phyloP scores from a whole-genome alignment of 371 early-diverging fungal species.

The Saksenaea vasiformis region DNA sequence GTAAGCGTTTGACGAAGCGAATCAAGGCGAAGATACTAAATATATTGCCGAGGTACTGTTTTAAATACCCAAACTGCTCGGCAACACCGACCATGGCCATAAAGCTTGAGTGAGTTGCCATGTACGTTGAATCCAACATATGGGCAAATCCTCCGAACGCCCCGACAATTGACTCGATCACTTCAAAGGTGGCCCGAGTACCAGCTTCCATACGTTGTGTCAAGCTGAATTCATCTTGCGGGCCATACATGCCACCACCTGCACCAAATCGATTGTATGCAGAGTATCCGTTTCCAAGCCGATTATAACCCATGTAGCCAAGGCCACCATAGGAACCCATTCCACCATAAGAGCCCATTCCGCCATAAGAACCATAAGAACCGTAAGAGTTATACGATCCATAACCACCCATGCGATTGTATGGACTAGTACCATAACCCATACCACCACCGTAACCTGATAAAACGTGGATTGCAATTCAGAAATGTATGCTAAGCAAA shows the following conservation, averaged over 20 bases:
- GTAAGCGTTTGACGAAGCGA: constrained; percentile 61
- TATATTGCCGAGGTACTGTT: constrained; percentile 79
- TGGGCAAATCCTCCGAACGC: constrained; percentile 96
- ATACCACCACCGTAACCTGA: constrained; percentile 23
- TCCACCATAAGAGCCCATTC: constrained; percentile 31
- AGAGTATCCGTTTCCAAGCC: constrained; percentile 49
- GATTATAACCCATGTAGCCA: constrained; percentile 9
- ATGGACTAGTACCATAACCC: constrained; percentile 29
- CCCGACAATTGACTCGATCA: constrained; percentile 88
- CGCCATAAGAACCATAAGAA: constrained; percentile 28
- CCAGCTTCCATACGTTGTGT: constrained; percentile 83
- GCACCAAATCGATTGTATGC: constrained; percentile 46
- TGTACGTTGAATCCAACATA: constrained; percentile 95
- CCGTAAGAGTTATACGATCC: constrained; percentile 35
- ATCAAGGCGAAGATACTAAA: constrained; percentile 75
- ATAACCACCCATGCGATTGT: constrained; percentile 39
- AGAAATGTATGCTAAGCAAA: not conserved
- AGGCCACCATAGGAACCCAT: constrained; percentile 32
- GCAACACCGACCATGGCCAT: constrained; percentile 98
- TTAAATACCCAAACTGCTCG: constrained; percentile 91
- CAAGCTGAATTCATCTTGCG: constrained; percentile 63
- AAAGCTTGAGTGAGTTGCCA: constrained; percentile 95
- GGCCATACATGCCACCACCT: constrained; percentile 54
- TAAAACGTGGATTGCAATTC: constrained; percentile 10
- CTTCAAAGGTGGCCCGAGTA: constrained; percentile 87